A percentile compares a stretch with the other conserved stretches of the same genome.
These are phyloP conservation scores for Boletus tylopilopsis DNA, from an alignment of 768 basidiomycete species.

Conservation along the genomic window DNA sequence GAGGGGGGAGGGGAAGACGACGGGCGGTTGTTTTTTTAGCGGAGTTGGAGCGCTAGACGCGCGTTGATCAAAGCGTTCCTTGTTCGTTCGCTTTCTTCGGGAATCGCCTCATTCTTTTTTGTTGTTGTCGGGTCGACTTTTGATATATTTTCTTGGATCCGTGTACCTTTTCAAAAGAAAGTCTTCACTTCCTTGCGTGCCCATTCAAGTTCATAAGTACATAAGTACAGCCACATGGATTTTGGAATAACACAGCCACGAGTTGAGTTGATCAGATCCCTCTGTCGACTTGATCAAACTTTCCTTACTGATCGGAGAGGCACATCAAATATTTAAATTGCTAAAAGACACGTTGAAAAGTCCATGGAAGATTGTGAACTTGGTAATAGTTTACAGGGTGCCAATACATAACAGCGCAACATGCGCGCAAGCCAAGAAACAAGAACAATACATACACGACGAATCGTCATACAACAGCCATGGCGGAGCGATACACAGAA, in stretches of 20 bases:
- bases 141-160: too few species aligned
- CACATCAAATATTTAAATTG: too few species aligned
- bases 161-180: too few species aligned
- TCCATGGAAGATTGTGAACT: conserved; percentile 6
- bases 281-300: too few species aligned
- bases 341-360: neutral
- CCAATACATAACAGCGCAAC: conserved; percentile 22
- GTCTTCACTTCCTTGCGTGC: too few species aligned
- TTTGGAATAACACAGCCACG: too few species aligned
- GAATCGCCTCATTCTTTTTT: neutral
- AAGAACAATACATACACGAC: conserved; percentile 16
- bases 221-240: too few species aligned
- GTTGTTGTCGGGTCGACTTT: too few species aligned
- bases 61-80: neutral
- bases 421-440: conserved; percentile 20
- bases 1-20: neutral
- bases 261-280: too few species aligned
- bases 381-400: conserved; percentile 23
- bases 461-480: conserved; percentile 19
- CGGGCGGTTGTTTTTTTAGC: conserved; percentile 4
- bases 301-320: too few species aligned
- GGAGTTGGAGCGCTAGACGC: conserved; percentile 16
- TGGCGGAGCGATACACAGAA: conserved; percentile 17
- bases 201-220: too few species aligned
- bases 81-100: too few species aligned